These are phyloP conservation scores for Penicillium sp. DNA, from an alignment of 2,329 filamentous ascomycete genomes.

Conservation along the genomic window DNA sequence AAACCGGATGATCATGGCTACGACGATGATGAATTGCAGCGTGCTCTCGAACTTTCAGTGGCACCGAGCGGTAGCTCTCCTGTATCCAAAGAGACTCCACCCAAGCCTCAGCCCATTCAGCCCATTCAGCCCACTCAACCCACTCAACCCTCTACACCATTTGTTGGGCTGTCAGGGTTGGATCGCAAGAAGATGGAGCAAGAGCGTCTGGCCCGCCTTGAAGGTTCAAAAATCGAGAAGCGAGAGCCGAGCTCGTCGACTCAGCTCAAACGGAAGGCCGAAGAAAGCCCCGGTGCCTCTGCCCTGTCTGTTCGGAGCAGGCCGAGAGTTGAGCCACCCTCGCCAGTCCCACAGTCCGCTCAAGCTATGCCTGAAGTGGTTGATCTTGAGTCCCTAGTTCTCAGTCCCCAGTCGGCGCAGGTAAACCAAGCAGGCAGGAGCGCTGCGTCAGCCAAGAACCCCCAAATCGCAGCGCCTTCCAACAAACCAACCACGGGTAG, in stretches of 20 bases:
- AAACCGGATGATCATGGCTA: constrained; percentile 25
- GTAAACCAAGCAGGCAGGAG: not conserved
- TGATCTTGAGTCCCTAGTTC: not conserved
- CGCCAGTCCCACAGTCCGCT: not conserved
- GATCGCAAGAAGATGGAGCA: constrained; percentile 84
- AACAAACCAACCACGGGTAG: not conserved
- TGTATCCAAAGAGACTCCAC: not conserved
- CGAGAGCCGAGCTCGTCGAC: constrained; percentile 35
- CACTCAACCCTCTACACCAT: not conserved
- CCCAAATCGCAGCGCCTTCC: not conserved
- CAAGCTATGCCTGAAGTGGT: not conserved
- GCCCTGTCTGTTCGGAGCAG: not conserved
- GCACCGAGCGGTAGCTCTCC: constrained; percentile 17
- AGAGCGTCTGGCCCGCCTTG: constrained; percentile 72
- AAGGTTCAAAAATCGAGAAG: constrained; percentile 57
- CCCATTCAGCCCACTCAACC: not conserved
- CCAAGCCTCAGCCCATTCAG: not conserved
- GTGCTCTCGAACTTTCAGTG: constrained; percentile 38
- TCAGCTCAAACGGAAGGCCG: constrained; percentile 13
- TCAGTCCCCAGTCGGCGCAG: not conserved
- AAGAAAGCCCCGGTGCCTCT: not conserved
- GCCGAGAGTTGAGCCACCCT: not conserved
- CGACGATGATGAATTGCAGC: constrained; percentile 39
- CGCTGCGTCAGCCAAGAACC: not conserved
- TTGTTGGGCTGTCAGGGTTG: constrained; percentile 51